Evolutionary conservation across 2,329 filamentous ascomycete species (phyloP).

Genomic region (Colletotrichum godetiae): DNA sequence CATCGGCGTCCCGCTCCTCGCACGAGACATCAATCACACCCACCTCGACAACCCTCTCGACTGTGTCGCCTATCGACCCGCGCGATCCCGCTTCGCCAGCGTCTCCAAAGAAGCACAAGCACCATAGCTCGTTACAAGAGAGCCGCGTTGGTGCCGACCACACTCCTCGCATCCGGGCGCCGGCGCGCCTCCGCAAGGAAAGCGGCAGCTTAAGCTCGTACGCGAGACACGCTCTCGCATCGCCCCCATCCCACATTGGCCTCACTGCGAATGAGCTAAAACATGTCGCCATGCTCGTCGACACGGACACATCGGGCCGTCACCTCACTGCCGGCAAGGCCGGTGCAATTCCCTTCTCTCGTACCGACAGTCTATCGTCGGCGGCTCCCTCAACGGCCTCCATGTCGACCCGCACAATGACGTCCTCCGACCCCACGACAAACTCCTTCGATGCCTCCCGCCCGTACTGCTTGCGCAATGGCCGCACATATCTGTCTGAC

Average conservation of each 20-base stretch:
- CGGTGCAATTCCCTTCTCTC: conserved; percentile 50
- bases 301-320: conserved; percentile 38
- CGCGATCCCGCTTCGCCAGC: conserved; percentile 37
- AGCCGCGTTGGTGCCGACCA: conserved; percentile 11
- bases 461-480: conserved; percentile 79
- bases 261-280: conserved; percentile 43
- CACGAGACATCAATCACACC: conserved; percentile 35
- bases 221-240: conserved; percentile 20
- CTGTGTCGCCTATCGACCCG: conserved; percentile 28
- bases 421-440: conserved; percentile 59
- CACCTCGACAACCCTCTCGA: conserved; percentile 31
- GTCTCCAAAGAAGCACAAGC: conserved; percentile 29
- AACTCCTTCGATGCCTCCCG: conserved; percentile 54
- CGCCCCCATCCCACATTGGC: conserved; percentile 19
- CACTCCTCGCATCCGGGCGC: conserved; percentile 11
- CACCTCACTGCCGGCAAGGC: conserved; percentile 41
- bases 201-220: conserved; percentile 26
- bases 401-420: conserved; percentile 58
- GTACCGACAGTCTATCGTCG: conserved; percentile 60
- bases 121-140: conserved; percentile 28
- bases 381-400: conserved; percentile 54
- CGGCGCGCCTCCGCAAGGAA: conserved; percentile 28
- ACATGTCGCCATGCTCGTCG: conserved; percentile 50
- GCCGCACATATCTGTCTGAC: conserved; percentile 85
- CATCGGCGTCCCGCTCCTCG: conserved; percentile 40